A percentile compares a stretch with the other conserved stretches of the same genome.
Conservation (phyloP, 176 grass and related monocot genomes). For the Oryza brachyantha region DNA sequence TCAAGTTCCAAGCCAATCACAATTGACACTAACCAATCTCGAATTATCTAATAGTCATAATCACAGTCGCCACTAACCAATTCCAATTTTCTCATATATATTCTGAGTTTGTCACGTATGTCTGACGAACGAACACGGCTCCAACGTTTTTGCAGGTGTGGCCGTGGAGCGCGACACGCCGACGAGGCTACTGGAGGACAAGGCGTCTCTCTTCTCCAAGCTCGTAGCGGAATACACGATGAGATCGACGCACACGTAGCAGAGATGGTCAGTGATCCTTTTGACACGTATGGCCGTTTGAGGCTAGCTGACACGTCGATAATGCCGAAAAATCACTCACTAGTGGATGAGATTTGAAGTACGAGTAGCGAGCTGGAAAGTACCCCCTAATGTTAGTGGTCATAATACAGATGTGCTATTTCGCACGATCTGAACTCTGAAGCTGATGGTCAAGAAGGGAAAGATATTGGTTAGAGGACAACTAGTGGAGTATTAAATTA, state of each 20-base stretch:
- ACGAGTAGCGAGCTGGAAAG: not conserved
- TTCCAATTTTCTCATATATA: too few relatives aligned
- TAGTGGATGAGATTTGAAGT: not conserved
- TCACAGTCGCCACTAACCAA: too few relatives aligned
- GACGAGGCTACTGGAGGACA: conserved; percentile 52
- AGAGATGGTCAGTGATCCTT: not conserved
- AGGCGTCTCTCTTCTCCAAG: conserved; percentile 69
- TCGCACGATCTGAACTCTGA: not conserved
- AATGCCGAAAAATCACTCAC: conserved; percentile 21
- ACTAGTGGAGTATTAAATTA: not conserved
- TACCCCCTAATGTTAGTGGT: not conserved
- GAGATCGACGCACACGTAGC: conserved; percentile 52
- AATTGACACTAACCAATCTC: not conserved
- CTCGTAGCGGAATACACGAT: conserved; percentile 70
- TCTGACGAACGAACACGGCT: not conserved
- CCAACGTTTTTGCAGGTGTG: conserved; percentile 42
- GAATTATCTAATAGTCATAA: too few relatives aligned
- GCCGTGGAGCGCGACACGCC: conserved; percentile 67
- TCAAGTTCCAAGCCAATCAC: too few relatives aligned
- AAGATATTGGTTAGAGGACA: not conserved
- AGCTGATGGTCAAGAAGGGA: not conserved
- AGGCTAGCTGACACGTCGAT: conserved; percentile 18
- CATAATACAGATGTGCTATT: not conserved
- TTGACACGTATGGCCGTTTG: conserved; percentile 1
- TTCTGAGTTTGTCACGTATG: not conserved